Percentiles rank a stretch among this genome's conserved stretches.
Conservation (phyloP, 2,329 filamentous ascomycete genomes). For the Fusarium mundagurra region DNA sequence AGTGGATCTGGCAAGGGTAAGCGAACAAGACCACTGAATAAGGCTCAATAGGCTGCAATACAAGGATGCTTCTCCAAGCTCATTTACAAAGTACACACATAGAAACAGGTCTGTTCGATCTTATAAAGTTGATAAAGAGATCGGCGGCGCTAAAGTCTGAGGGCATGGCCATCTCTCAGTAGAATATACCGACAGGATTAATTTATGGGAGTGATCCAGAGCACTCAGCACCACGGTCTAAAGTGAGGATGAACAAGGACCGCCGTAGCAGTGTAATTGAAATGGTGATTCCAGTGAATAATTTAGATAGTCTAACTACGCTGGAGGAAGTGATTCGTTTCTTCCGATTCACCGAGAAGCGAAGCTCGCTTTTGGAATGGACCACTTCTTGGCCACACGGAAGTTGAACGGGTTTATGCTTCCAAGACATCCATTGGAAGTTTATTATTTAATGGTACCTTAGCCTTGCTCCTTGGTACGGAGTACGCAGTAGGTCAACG, state of each 20-base stretch:
- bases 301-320: not conserved
- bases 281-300: not conserved
- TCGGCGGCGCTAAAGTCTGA: constrained; percentile 1
- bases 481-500: too few species aligned
- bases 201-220: not conserved
- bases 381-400: not conserved
- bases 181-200: not conserved
- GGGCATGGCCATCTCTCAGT: not conserved
- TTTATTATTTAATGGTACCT: too few species aligned
- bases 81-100: not conserved
- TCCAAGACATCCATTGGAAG: not conserved
- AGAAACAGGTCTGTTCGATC: not conserved
- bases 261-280: not conserved
- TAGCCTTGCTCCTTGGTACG: too few species aligned
- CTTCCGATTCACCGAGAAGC: not conserved
- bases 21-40: constrained; percentile 2
- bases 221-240: not conserved
- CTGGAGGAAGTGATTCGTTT: not conserved
- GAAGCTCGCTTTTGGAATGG: not conserved
- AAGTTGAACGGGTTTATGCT: not conserved
- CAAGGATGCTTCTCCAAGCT: not conserved
- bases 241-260: not conserved
- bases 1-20: constrained; percentile 11
- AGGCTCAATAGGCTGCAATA: not conserved
- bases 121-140: not conserved